Evolutionary conservation across 495 filamentous ascomycete genomes (phyloP), one percentile per base, ranked within the genome.

Genomic region (Aspergillus mulundensis): DNA sequence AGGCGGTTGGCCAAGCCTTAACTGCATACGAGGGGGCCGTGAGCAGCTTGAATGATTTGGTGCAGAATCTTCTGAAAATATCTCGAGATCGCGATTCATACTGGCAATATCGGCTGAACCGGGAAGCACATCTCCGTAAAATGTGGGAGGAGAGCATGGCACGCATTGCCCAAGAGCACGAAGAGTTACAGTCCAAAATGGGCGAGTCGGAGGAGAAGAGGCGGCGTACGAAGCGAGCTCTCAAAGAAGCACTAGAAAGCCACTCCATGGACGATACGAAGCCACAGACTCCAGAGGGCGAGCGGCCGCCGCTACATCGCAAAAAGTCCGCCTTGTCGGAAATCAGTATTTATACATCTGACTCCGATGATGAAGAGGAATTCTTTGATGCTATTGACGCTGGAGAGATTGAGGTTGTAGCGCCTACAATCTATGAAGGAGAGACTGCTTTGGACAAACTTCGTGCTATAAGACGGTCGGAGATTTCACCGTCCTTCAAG

Each of bases 101-200:
- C 66, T 98, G 94, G 94, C 91, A 96, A 68, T 93, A 94, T 67
- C 84, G 94, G 15, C 80, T 98, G 24, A 91, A 93, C 63, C 85
- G 89, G 34, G 94, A 98, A 70, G 85, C 84, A 30, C 84, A 92
- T 65, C 84, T 97, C 64, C 84, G 94, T 24, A 84, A 88, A 42
- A 86, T 98, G 81, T 98, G 95, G 94, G 94, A 98, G 74, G 95
- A 97, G 58, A 97, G 91, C 71, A 97, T 98, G 94, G 89, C 91
- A 5, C 84, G 87, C 48, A 85, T 98, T 20, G 94, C 91, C 25
- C 83, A 86, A 53, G 94, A 98, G 66, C 94, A 98, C 59, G 95
- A 97, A 70, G 84, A 88, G 24, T 78, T 98, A 0, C 88, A 97
- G 65, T 87, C 81, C 19, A 85, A 85, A 57, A 89, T 96, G 61